phyloP scores from a whole-genome alignment of 1,284 basidiomycete genomes.

The Trichosporon asahii region DNA sequence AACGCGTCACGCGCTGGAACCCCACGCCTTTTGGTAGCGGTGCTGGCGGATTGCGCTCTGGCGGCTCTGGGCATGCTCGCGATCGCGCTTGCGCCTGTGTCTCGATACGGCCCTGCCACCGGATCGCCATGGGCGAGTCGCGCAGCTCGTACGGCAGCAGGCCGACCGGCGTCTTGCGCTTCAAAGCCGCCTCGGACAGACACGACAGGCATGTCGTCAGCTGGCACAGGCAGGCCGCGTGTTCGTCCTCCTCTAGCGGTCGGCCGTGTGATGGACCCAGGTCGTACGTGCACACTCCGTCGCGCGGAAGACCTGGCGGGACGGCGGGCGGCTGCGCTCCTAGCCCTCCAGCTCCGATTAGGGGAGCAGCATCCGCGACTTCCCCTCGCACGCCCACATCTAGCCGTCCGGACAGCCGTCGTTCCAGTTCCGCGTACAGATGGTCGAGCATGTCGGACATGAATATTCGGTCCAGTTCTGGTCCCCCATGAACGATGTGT shows the following conservation, averaged over 20 bases:
- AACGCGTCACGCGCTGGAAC: slow-evolving; percentile 38
- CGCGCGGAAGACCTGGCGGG: slow-evolving; percentile 18
- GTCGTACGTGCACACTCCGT: slow-evolving; percentile 25
- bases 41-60: slow-evolving; percentile 7
- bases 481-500: slow-evolving; percentile 51
- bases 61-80: slow-evolving; percentile 19
- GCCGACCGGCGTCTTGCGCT: slow-evolving; percentile 37
- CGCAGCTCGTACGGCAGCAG: slow-evolving; percentile 38
- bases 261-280: slow-evolving; percentile 27
- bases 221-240: slow-evolving; percentile 45
- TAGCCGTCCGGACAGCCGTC: slow-evolving; percentile 36
- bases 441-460: slow-evolving; percentile 48
- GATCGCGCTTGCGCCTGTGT: slow-evolving; percentile 32
- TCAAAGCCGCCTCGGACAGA: slow-evolving; percentile 31
- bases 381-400: slow-evolving; percentile 22
- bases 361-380: slow-evolving; percentile 19
- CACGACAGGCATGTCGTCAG: slow-evolving; percentile 40
- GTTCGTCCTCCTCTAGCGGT: slow-evolving; percentile 32
- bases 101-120: slow-evolving; percentile 42
- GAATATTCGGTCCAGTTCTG: slow-evolving; percentile 44
- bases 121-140: slow-evolving; percentile 24
- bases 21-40: slow-evolving; percentile 38
- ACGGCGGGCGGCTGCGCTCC: slow-evolving; percentile 22
- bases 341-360: slow-evolving; percentile 25
- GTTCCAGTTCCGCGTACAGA: slow-evolving; percentile 46